phyloP scores from a whole-genome alignment of 768 basidiomycete genomes.

The Leccinum broughii region DNA sequence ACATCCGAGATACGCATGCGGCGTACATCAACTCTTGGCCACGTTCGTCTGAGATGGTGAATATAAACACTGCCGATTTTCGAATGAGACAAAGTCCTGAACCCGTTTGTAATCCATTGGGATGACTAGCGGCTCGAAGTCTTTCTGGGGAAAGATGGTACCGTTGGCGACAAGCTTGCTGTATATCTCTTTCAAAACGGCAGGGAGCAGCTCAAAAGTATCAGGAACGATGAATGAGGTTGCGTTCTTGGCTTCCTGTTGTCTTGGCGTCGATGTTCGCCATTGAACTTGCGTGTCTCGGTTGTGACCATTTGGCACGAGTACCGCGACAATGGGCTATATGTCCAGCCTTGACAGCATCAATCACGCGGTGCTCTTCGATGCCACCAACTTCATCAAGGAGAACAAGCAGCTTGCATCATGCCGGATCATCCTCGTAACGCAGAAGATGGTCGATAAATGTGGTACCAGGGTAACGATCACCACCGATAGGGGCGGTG shows the following conservation, averaged over 20 bases:
- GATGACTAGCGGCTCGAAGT: slow-evolving; percentile 91
- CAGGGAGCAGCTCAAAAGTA: slow-evolving; percentile 95
- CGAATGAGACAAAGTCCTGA: slow-evolving; percentile 95
- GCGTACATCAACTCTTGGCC: slow-evolving; percentile 98
- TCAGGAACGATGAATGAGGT: slow-evolving; percentile 97
- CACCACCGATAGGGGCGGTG: slow-evolving; percentile 74
- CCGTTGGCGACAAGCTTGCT: slow-evolving; percentile 73
- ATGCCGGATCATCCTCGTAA: slow-evolving; percentile 91
- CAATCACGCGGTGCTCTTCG: slow-evolving; percentile 98
- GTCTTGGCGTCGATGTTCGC: slow-evolving; percentile 98
- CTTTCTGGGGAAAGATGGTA: slow-evolving; percentile 63
- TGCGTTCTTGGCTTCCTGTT: slow-evolving; percentile 94
- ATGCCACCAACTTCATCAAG: slow-evolving; percentile 99
- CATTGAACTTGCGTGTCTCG: slow-evolving; percentile 97
- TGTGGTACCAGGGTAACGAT: slow-evolving; percentile 96
- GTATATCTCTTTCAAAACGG: slow-evolving; percentile 82
- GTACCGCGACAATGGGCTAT: slow-evolving; percentile 99
- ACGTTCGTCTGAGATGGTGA: slow-evolving; percentile 98
- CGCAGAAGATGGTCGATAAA: slow-evolving; percentile 99
- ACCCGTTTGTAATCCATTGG: slow-evolving; percentile 99
- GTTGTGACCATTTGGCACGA: slow-evolving; percentile 99
- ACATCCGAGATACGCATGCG: slow-evolving; percentile 98
- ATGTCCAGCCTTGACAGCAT: slow-evolving; percentile 88
- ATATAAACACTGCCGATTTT: slow-evolving; percentile 98
- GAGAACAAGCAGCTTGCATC: slow-evolving; percentile 97